These are phyloP conservation scores for Trichophyton simii DNA, from an alignment of 2,329 filamentous ascomycete species.

Conservation along the genomic window DNA sequence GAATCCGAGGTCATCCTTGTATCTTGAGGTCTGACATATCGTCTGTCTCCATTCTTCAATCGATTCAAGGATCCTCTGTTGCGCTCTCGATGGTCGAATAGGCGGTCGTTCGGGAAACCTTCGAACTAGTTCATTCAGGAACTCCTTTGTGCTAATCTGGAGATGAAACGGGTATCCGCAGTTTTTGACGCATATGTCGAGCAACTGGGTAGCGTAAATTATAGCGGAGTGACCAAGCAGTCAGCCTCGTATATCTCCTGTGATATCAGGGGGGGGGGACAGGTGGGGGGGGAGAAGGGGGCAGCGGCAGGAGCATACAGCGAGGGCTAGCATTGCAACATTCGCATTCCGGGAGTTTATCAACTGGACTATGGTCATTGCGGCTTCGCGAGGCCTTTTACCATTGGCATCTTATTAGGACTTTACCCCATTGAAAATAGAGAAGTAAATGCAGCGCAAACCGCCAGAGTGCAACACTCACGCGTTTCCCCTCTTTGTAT, in stretches of 20 bases:
- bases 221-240: neutral
- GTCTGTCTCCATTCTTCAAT: constrained; percentile 98
- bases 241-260: neutral
- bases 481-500: constrained; percentile 90
- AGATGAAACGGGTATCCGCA: constrained; percentile 98
- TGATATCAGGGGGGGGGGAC: neutral
- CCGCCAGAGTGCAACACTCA: constrained; percentile 26
- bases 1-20: constrained; percentile 93
- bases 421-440: neutral
- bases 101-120: constrained; percentile 91
- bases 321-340: constrained; percentile 77
- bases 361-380: constrained; percentile 80
- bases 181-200: constrained; percentile 99
- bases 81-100: constrained; percentile 71
- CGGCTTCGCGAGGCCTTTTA: constrained; percentile 71
- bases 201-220: constrained; percentile 43
- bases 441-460: neutral
- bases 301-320: constrained; percentile 33
- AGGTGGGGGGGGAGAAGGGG: neutral
- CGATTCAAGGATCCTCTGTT: constrained; percentile 82
- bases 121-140: constrained; percentile 93
- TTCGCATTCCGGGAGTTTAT: constrained; percentile 97
- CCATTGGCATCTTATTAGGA: constrained; percentile 17
- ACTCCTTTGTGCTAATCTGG: constrained; percentile 97
- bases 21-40: constrained; percentile 94